phyloP scores from a whole-genome alignment of 1,284 basidiomycete species.

The Schizophyllum amplum region DNA sequence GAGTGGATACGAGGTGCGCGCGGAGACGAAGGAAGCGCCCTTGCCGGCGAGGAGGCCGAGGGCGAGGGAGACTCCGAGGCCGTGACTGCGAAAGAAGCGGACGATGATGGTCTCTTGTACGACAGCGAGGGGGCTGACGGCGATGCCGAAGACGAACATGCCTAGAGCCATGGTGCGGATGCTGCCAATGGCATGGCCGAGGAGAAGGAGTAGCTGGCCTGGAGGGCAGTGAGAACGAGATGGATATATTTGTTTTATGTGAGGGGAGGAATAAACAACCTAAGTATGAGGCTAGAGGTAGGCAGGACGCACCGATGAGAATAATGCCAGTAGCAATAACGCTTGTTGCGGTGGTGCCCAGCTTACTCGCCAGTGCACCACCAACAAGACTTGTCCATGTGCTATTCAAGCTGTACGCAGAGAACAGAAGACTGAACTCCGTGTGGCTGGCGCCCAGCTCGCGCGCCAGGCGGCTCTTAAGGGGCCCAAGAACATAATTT shows the following conservation, averaged over 20 bases:
- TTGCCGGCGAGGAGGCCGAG: conserved; percentile 75
- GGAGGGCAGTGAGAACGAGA: conserved; percentile 7
- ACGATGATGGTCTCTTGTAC: conserved; percentile 76
- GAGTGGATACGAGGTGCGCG: conserved; percentile 68
- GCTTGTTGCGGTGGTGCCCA: conserved; percentile 63
- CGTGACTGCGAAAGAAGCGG: conserved; percentile 69
- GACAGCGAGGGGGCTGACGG: conserved; percentile 68
- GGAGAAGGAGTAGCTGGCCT: conserved; percentile 57
- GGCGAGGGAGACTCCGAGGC: conserved; percentile 72
- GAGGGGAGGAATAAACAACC: background rate
- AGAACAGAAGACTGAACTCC: conserved; percentile 69
- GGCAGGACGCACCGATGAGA: conserved; percentile 50
- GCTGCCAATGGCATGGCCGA: conserved; percentile 50
- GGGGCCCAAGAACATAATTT: conserved; percentile 63
- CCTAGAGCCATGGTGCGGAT: conserved; percentile 62
- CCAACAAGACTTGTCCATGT: conserved; percentile 77
- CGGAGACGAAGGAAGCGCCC: conserved; percentile 65
- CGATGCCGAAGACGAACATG: conserved; percentile 73
- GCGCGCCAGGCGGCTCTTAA: conserved; percentile 63
- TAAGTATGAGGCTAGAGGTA: no score
- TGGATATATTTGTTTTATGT: background rate
- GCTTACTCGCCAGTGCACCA: conserved; percentile 55
- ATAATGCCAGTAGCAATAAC: conserved; percentile 67
- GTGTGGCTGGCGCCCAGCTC: conserved; percentile 72
- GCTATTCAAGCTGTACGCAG: conserved; percentile 68